A percentile compares a stretch with the other conserved stretches of the same genome.
Conservation (phyloP, 768 basidiomycete genomes). For the Tylopilus cervinicoccineus region DNA sequence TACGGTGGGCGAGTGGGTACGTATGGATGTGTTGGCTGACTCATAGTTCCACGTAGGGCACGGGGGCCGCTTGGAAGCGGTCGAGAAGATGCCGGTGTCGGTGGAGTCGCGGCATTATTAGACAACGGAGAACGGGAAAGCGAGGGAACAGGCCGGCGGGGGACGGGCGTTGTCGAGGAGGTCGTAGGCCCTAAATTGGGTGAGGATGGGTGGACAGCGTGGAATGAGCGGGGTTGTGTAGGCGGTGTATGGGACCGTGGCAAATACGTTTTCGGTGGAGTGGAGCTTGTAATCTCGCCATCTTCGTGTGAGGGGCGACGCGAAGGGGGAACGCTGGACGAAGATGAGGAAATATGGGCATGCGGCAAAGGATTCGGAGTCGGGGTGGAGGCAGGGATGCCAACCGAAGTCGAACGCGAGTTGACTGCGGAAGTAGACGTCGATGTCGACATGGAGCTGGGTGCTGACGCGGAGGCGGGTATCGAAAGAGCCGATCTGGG, state of each 20-base stretch:
- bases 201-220: constrained; percentile 24
- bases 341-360: not conserved
- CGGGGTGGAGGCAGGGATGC: constrained; percentile 6
- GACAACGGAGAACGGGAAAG: constrained; percentile 29
- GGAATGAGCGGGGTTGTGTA: constrained; percentile 46
- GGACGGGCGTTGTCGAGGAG: constrained; percentile 16
- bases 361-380: not conserved
- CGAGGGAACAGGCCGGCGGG: constrained; percentile 31
- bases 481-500: constrained; percentile 2
- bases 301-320: constrained; percentile 46
- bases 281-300: constrained; percentile 45
- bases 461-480: constrained; percentile 8
- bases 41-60: constrained; percentile 32
- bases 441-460: constrained; percentile 20
- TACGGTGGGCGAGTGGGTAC: constrained; percentile 19
- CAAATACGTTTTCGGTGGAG: constrained; percentile 32
- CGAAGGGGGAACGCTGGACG: constrained; percentile 14
- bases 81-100: constrained; percentile 27
- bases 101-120: constrained; percentile 15
- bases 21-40: constrained; percentile 21
- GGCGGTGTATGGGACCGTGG: constrained; percentile 44
- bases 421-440: constrained; percentile 18
- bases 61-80: constrained; percentile 39
- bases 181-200: constrained; percentile 24
- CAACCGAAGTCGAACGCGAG: constrained; percentile 27